These are phyloP conservation scores for Candida xiaguanensis DNA, from an alignment of 805 yeast species.

Conservation along the genomic window DNA sequence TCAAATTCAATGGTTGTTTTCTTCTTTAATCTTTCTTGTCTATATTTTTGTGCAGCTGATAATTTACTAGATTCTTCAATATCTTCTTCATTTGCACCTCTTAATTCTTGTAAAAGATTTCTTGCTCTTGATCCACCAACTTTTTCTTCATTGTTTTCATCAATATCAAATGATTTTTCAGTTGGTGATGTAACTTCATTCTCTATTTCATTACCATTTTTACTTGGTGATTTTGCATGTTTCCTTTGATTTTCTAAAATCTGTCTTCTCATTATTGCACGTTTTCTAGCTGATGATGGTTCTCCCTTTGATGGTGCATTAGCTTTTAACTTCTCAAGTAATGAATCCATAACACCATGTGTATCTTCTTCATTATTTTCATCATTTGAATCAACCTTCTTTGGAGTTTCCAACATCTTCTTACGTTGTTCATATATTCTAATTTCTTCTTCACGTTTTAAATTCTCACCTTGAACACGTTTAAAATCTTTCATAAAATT, in stretches of 20 bases:
- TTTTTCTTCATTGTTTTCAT: constrained; percentile 15
- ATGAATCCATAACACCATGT: constrained; percentile 71
- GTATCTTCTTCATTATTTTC: constrained; percentile 36
- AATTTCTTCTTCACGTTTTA: constrained; percentile 65
- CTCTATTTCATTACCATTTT: neutral
- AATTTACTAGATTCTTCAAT: constrained; percentile 16
- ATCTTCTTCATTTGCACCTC: constrained; percentile 29
- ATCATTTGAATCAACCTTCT: constrained; percentile 14
- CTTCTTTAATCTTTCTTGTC: constrained; percentile 36
- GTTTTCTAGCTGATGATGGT: constrained; percentile 72
- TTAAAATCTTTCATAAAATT: constrained; percentile 60
- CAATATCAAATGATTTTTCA: neutral
- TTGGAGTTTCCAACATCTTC: constrained; percentile 50
- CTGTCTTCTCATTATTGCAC: constrained; percentile 72
- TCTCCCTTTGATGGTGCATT: constrained; percentile 79
- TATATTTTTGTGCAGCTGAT: constrained; percentile 39
- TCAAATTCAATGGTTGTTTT: constrained; percentile 11
- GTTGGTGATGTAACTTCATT: constrained; percentile 1
- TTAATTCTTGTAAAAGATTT: constrained; percentile 55
- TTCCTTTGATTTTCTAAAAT: constrained; percentile 34
- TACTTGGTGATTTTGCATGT: constrained; percentile 5
- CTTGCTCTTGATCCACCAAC: constrained; percentile 58
- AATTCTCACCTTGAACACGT: constrained; percentile 61
- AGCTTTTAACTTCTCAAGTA: constrained; percentile 81
- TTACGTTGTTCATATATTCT: constrained; percentile 73